A percentile compares a stretch with the other conserved stretches of the same genome.
These are phyloP conservation scores for Platanus orientalis DNA, from an alignment of 164 flowering plant species.

Conservation along the genomic window DNA sequence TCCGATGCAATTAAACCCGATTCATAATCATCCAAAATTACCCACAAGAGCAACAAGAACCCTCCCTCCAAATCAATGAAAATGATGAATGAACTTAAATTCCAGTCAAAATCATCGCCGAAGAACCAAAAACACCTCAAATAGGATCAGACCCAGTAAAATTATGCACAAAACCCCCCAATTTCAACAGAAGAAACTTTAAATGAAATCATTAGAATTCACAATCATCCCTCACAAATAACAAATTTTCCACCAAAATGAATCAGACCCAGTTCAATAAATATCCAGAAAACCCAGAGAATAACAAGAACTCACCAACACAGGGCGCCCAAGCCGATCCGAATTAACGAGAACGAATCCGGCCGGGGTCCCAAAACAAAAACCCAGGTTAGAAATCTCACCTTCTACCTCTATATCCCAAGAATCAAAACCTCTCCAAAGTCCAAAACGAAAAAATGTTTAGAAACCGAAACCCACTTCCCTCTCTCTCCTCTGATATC, in stretches of 20 bases:
- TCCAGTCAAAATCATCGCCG: background rate
- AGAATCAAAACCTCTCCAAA: background rate
- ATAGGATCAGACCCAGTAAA: background rate
- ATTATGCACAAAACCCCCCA: background rate
- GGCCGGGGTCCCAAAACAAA: conserved; percentile 14
- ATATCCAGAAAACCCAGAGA: background rate
- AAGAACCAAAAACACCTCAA: background rate
- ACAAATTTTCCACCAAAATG: background rate
- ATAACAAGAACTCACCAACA: conserved; percentile 2
- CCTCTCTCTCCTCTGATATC: background rate
- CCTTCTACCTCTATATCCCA: conserved; percentile 2
- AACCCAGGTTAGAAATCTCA: conserved; percentile 10
- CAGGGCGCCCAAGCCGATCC: conserved; percentile 12
- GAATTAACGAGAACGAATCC: conserved; percentile 12
- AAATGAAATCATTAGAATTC: background rate
- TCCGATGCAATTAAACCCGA: conserved; percentile 8
- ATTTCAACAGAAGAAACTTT: background rate
- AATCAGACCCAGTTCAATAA: background rate
- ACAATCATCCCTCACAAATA: background rate
- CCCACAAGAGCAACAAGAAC: background rate
- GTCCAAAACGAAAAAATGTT: background rate
- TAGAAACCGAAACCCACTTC: background rate
- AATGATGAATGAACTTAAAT: background rate
- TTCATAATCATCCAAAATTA: conserved; percentile 6
- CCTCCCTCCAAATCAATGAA: conserved; percentile 2